Percentiles rank a stretch among this genome's conserved stretches.
phyloP scores from a whole-genome alignment of 2,329 filamentous ascomycete genomes.

The Beauveria varroae region DNA sequence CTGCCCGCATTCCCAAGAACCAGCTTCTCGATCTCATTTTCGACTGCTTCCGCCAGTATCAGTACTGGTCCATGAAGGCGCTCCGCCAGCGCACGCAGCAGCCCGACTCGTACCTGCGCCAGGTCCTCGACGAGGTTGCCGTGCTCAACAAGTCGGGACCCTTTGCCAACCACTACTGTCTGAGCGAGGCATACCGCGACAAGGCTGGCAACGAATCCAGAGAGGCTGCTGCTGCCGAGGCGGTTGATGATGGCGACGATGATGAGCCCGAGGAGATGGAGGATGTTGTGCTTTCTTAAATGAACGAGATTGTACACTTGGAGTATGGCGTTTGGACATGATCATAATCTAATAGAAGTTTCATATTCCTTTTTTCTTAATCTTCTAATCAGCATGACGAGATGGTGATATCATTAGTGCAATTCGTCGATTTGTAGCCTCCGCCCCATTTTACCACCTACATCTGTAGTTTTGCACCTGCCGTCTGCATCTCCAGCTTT shows the following conservation, averaged over 20 bases:
- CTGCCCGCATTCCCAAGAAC: constrained; percentile 81
- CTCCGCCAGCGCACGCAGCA: constrained; percentile 72
- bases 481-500: too few relatives aligned
- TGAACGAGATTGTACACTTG: background rate
- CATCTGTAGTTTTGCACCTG: background rate
- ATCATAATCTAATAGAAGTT: background rate
- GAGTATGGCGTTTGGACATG: background rate
- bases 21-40: constrained; percentile 83
- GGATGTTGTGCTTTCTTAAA: constrained; percentile 44
- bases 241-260: constrained; percentile 57
- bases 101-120: constrained; percentile 87
- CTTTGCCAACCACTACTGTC: constrained; percentile 78
- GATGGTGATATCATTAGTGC: background rate
- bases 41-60: constrained; percentile 73
- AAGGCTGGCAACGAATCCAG: constrained; percentile 39
- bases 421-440: background rate
- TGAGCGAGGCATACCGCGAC: constrained; percentile 52
- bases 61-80: constrained; percentile 90
- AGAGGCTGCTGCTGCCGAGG: constrained; percentile 45
- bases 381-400: background rate
- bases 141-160: constrained; percentile 73
- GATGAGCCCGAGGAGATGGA: constrained; percentile 69
- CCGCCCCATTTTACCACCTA: background rate
- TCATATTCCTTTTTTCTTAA: background rate
- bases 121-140: constrained; percentile 75